phyloP scores from a whole-genome alignment of 2,329 filamentous ascomycete species.

The Thielaviopsis populi region DNA sequence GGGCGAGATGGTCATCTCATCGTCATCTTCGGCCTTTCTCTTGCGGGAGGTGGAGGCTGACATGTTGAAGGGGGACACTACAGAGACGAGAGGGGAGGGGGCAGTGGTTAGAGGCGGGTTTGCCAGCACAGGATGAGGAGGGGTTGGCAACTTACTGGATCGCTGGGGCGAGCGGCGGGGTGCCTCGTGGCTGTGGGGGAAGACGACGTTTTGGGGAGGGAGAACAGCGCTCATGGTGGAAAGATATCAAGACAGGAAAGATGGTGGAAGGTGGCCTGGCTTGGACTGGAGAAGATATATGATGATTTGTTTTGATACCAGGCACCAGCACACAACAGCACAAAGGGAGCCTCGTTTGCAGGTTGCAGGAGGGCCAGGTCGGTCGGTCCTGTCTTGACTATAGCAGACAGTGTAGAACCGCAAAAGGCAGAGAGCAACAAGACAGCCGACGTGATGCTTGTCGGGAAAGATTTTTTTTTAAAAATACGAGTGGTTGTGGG shows the following conservation, averaged over 20 bases:
- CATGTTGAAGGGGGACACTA: constrained; percentile 38
- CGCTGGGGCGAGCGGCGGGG: constrained; percentile 39
- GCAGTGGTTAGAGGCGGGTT: neutral
- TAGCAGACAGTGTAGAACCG: neutral
- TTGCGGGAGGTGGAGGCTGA: constrained; percentile 39
- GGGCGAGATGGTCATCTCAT: constrained; percentile 86
- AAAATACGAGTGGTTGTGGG: too few relatives aligned
- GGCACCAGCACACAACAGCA: neutral
- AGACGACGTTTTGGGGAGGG: constrained; percentile 39
- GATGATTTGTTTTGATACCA: neutral
- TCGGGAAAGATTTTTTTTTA: too few relatives aligned
- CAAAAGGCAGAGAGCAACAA: neutral
- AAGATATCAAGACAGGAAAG: neutral
- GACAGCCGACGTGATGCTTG: too few relatives aligned
- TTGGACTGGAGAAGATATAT: constrained; percentile 7
- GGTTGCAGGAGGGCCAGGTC: neutral
- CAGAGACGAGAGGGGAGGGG: neutral
- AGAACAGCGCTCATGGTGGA: constrained; percentile 47
- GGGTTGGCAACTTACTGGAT: constrained; percentile 32
- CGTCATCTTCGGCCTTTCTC: constrained; percentile 75
- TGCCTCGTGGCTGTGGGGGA: constrained; percentile 45
- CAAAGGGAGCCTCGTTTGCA: neutral
- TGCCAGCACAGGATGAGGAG: neutral
- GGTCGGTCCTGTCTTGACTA: neutral
- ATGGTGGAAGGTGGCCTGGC: neutral